A percentile compares a stretch with the other conserved stretches of the same genome.
phyloP scores from a whole-genome alignment of 208 protist species.

The Crithidia acanthocephali region DNA sequence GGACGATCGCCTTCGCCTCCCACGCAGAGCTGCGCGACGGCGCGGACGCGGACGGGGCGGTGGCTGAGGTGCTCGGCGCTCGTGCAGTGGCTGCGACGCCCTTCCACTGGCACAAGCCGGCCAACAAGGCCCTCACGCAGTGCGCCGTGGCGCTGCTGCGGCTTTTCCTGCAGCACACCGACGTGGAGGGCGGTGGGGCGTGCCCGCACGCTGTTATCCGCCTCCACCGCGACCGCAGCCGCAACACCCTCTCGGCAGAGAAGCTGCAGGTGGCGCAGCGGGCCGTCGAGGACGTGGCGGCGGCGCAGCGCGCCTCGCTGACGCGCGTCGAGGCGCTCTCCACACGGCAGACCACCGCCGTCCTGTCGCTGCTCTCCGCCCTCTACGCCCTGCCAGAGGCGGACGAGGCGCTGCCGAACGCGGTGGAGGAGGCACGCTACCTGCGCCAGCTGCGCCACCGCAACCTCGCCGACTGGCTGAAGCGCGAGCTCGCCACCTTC shows the following conservation, averaged over 20 bases:
- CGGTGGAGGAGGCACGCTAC: conserved; percentile 72
- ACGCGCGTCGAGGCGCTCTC: conserved; percentile 54
- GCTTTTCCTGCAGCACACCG: conserved; percentile 34
- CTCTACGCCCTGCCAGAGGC: conserved; percentile 84
- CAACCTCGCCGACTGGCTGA: conserved; percentile 79
- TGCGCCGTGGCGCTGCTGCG: conserved; percentile 65
- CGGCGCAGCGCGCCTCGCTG: conserved; percentile 17
- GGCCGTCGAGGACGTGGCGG: conserved; percentile 22
- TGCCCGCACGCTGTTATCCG: conserved; percentile 24
- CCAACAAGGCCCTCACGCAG: conserved; percentile 47
- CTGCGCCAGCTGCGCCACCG: conserved; percentile 76
- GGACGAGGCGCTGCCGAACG: conserved; percentile 67
- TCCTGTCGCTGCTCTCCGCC: conserved; percentile 70
- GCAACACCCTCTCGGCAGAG: conserved; percentile 68
- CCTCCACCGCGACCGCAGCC: conserved; percentile 41
- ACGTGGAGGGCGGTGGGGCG: conserved; percentile 6
- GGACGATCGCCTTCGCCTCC: conserved; percentile 51
- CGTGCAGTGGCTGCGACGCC: conserved; percentile 36
- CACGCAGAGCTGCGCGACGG: conserved; percentile 79
- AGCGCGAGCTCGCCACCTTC: conserved; percentile 55
- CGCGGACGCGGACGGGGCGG: conserved; percentile 37
- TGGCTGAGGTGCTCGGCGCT: conserved; percentile 70
- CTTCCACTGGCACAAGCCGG: conserved; percentile 64
- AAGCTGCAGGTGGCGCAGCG: conserved; percentile 53
- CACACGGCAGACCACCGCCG: conserved; percentile 57